These are phyloP conservation scores for Leptographium lundbergii DNA, from an alignment of 2,329 filamentous ascomycete species.

Conservation along the genomic window DNA sequence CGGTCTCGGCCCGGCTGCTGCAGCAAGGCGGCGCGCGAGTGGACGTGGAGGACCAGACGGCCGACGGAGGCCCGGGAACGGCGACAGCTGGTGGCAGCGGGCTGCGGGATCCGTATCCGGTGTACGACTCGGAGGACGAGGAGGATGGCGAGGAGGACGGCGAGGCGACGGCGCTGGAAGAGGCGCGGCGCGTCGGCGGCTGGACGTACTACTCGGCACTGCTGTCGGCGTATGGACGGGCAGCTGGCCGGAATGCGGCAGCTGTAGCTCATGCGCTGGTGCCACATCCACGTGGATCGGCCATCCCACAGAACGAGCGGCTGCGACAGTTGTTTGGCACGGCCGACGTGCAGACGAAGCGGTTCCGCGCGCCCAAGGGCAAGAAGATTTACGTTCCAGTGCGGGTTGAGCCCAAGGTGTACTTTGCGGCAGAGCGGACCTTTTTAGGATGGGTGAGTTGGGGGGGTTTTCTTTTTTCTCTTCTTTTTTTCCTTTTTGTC, in stretches of 20 bases:
- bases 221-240: conserved; percentile 30
- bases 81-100: conserved; percentile 24
- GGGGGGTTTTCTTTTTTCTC: background rate
- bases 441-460: conserved; percentile 78
- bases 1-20: conserved; percentile 8
- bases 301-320: conserved; percentile 45
- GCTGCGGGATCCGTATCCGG: conserved; percentile 58
- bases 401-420: conserved; percentile 93
- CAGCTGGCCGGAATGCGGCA: conserved; percentile 27
- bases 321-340: conserved; percentile 39
- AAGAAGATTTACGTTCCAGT: conserved; percentile 95
- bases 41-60: conserved; percentile 78
- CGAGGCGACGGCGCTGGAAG: conserved; percentile 39
- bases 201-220: conserved; percentile 60
- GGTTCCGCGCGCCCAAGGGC: conserved; percentile 62
- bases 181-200: conserved; percentile 64
- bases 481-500: background rate
- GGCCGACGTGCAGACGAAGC: conserved; percentile 42
- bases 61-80: conserved; percentile 24
- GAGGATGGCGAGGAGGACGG: conserved; percentile 56
- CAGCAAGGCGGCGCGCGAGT: conserved; percentile 10
- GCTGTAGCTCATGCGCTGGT: conserved; percentile 35
- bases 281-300: conserved; percentile 41
- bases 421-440: conserved; percentile 89
- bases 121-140: conserved; percentile 88